phyloP scores from a whole-genome alignment of 371 early-diverging fungal species.

The Blakeslea trispora region DNA sequence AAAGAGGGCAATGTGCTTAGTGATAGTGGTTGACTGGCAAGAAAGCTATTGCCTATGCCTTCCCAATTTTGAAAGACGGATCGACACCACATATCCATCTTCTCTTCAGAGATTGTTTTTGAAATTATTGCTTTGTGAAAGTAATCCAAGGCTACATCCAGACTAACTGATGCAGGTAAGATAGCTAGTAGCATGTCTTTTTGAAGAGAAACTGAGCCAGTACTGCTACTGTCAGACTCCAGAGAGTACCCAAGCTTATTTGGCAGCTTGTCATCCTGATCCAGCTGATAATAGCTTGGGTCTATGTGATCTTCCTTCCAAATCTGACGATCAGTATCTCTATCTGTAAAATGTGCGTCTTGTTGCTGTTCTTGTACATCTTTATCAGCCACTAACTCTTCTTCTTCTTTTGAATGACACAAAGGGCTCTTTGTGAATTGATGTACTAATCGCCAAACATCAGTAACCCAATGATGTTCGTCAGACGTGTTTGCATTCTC shows the following conservation, averaged over 20 bases:
- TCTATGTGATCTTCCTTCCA: constrained; percentile 5
- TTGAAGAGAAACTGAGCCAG: background rate
- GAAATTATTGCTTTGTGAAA: constrained; percentile 16
- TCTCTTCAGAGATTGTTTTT: constrained; percentile 8
- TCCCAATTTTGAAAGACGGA: constrained; percentile 52
- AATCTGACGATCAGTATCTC: too few species aligned
- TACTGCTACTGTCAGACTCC: constrained; percentile 4
- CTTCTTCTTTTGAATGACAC: background rate
- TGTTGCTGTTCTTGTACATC: background rate
- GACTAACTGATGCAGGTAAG: constrained; percentile 25
- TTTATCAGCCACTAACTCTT: background rate
- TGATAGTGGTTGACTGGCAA: constrained; percentile 1
- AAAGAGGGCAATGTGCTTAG: constrained; percentile 2
- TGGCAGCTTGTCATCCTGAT: constrained; percentile 13
- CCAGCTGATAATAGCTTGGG: constrained; percentile 31
- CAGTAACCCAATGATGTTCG: constrained; percentile 19
- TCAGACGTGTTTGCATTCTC: background rate
- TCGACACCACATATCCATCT: constrained; percentile 35
- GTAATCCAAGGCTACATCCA: constrained; percentile 23
- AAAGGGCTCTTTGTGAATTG: constrained; percentile 8
- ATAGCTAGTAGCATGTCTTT: constrained; percentile 35
- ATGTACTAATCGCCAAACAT: constrained; percentile 22
- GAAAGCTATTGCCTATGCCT: constrained; percentile 45
- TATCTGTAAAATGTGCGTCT: background rate
- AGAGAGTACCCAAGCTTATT: background rate